phyloP scores from a whole-genome alignment of 108 stramenopile species.

The Fragilaria crotonensis region DNA sequence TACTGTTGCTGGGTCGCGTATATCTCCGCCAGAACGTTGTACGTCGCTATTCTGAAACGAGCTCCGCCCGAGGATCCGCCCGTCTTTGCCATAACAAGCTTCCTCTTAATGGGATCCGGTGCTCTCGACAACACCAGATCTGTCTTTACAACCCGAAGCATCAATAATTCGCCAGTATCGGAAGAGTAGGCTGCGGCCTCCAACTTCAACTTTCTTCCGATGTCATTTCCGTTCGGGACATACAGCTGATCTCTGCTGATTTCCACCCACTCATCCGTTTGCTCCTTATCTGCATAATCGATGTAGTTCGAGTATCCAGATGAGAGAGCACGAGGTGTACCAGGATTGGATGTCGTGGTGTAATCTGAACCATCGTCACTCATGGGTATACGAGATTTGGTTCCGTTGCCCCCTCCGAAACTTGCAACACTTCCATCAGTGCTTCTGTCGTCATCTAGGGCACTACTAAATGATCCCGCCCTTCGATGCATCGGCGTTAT shows the following conservation, averaged over 20 bases:
- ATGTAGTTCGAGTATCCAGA: constrained; percentile 3
- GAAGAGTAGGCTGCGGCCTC: constrained; percentile 75
- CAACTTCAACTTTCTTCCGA: constrained; percentile 75
- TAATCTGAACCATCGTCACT: neutral
- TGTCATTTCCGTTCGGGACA: constrained; percentile 63
- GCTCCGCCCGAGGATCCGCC: constrained; percentile 60
- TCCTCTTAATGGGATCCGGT: constrained; percentile 76
- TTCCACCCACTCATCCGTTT: constrained; percentile 68
- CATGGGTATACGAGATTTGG: neutral
- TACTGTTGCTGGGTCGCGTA: constrained; percentile 98
- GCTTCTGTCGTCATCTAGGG: constrained; percentile 32
- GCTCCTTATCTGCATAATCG: constrained; percentile 26
- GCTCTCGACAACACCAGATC: constrained; percentile 75
- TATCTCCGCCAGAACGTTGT: constrained; percentile 98
- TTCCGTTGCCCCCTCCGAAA: constrained; percentile 12
- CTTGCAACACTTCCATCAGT: constrained; percentile 13
- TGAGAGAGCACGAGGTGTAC: neutral
- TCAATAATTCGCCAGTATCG: constrained; percentile 75
- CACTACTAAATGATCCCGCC: constrained; percentile 22
- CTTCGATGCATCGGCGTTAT: constrained; percentile 19
- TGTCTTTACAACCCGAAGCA: constrained; percentile 83
- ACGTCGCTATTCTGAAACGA: constrained; percentile 88
- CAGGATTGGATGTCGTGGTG: neutral
- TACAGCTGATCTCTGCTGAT: constrained; percentile 70
- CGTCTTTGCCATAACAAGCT: constrained; percentile 62